Conservation (phyloP, 2,329 filamentous ascomycete genomes). For the Cryoendolithus antarcticus region DNA sequence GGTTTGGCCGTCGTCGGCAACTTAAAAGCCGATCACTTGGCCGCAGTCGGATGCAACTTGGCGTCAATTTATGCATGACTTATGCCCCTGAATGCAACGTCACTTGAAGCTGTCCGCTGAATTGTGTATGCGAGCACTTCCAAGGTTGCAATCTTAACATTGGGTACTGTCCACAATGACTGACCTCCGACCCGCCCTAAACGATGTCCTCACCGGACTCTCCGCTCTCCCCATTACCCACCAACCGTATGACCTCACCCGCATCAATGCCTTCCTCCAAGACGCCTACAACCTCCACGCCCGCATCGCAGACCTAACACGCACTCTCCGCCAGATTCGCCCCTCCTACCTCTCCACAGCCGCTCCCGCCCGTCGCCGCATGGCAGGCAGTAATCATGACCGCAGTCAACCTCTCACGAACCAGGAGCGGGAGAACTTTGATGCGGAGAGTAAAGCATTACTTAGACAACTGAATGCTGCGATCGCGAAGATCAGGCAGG, state of each 20-base stretch:
- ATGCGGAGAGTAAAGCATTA: slow-evolving; percentile 73
- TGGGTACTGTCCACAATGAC: too few relatives aligned
- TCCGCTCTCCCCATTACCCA: not conserved
- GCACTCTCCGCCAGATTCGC: slow-evolving; percentile 70
- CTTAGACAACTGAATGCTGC: slow-evolving; percentile 74
- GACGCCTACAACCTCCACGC: slow-evolving; percentile 89
- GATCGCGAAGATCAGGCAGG: slow-evolving; percentile 67
- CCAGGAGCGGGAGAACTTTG: slow-evolving; percentile 71
- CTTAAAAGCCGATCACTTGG: too few relatives aligned
- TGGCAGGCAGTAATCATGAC: slow-evolving; percentile 11
- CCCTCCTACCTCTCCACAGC: slow-evolving; percentile 83
- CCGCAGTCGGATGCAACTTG: too few relatives aligned
- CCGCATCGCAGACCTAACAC: slow-evolving; percentile 68
- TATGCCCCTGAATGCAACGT: too few relatives aligned
- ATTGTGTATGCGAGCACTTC: too few relatives aligned
- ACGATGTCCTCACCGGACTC: too few relatives aligned
- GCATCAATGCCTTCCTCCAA: slow-evolving; percentile 75
- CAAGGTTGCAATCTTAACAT: too few relatives aligned
- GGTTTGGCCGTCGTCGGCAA: too few relatives aligned
- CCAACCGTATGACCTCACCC: slow-evolving; percentile 23
- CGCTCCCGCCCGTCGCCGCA: slow-evolving; percentile 41
- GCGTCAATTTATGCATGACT: too few relatives aligned
- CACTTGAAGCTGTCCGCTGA: too few relatives aligned
- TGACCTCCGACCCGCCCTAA: too few relatives aligned
- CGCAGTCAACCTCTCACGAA: slow-evolving; percentile 56